Conservation (phyloP, 257 asterid species). For the Nicotiana tomentosiformis region DNA sequence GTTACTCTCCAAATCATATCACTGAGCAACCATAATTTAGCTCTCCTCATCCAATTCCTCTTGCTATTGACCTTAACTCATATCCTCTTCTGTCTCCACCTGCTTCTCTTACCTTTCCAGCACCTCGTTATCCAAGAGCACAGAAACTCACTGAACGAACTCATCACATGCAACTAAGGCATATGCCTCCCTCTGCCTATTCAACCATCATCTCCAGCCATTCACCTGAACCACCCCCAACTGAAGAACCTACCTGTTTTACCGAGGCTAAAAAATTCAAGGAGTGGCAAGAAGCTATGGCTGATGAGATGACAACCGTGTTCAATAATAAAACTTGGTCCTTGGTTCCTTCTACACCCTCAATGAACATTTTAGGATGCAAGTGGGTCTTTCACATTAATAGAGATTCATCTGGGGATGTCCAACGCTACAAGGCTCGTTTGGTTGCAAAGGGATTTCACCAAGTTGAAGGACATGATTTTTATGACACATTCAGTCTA, state of each 20-base stretch:
- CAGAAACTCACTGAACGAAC: not conserved
- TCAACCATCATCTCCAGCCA: too few relatives aligned
- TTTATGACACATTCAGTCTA: not conserved
- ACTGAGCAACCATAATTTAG: too few relatives aligned
- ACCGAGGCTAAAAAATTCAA: not conserved
- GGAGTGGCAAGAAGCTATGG: not conserved
- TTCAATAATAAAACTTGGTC: not conserved
- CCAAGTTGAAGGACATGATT: not conserved
- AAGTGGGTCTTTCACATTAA: not conserved
- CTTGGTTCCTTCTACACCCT: not conserved
- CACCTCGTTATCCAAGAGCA: not conserved
- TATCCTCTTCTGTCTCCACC: too few relatives aligned
- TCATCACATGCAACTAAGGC: not conserved
- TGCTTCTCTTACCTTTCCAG: too few relatives aligned
- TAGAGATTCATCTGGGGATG: not conserved
- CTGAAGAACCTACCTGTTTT: not conserved
- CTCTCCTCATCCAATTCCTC: too few relatives aligned
- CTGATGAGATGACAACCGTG: not conserved
- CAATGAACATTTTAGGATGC: not conserved
- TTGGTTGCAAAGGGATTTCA: not conserved
- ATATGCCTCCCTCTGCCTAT: not conserved
- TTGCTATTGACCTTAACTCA: too few relatives aligned
- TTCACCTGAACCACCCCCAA: not conserved
- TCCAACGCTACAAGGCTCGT: not conserved
- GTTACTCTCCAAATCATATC: too few relatives aligned